Percentiles rank a stretch among this genome's conserved stretches.
phyloP scores from a whole-genome alignment of 257 asterid genomes.

The Cynanchum wilfordii region DNA sequence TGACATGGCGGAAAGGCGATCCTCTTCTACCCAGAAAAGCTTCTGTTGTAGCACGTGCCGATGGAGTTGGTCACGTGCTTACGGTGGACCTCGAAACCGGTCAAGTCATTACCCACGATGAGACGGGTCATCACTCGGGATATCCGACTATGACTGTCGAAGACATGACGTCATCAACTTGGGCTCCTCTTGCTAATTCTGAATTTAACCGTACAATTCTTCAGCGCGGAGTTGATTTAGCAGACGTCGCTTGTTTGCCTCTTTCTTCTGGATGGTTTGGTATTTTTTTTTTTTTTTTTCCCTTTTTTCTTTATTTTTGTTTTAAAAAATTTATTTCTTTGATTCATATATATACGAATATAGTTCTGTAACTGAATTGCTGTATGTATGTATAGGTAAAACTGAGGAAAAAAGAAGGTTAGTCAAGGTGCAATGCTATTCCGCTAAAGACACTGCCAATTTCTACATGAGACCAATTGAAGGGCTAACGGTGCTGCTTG shows the following conservation, averaged over 20 bases:
- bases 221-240: conserved; percentile 78
- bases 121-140: conserved; percentile 45
- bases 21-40: conserved; percentile 65
- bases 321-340: no score
- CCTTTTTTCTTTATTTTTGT: no score
- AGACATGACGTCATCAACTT: conserved; percentile 63
- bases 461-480: conserved; percentile 98
- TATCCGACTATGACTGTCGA: conserved; percentile 87
- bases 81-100: conserved; percentile 53
- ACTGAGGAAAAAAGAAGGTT: conserved; percentile 67
- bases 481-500: conserved; percentile 78
- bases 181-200: conserved; percentile 69
- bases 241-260: conserved; percentile 80
- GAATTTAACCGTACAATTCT: conserved; percentile 78
- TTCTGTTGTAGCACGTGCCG: conserved; percentile 69
- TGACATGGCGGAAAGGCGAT: conserved; percentile 56
- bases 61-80: conserved; percentile 44
- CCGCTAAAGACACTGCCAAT: conserved; percentile 72
- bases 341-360: no score
- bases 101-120: conserved; percentile 33
- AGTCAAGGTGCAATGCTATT: conserved; percentile 77
- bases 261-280: conserved; percentile 89
- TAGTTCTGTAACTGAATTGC: neutral
- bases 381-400: conserved; percentile 34
- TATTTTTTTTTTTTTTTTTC: conserved; percentile 18